Evolutionary conservation across 306 rosid genomes (phyloP).

Genomic region (Purshia tridentata): DNA sequence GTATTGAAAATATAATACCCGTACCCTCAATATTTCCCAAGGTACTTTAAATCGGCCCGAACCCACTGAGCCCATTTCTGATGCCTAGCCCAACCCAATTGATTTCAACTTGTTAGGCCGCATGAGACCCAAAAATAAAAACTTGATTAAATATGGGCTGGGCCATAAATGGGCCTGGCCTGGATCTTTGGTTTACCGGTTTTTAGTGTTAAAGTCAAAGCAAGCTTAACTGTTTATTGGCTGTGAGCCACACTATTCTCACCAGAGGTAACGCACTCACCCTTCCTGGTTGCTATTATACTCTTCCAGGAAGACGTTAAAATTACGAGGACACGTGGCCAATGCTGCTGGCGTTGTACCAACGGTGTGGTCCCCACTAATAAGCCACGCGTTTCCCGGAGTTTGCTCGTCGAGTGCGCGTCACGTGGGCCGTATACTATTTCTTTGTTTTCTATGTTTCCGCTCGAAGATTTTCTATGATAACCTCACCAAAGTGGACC

Average conservation of each 20-base stretch:
- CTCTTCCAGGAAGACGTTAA: background rate
- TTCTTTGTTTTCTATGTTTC: slow-evolving; percentile 3
- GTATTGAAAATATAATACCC: too few species aligned
- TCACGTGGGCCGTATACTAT: slow-evolving; percentile 53
- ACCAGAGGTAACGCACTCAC: background rate
- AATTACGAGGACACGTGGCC: slow-evolving; percentile 45
- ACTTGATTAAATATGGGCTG: background rate
- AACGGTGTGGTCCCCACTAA: slow-evolving; percentile 46
- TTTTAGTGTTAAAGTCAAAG: background rate
- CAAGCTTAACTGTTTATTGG: background rate
- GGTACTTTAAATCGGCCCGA: too few species aligned
- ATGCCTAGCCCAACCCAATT: too few species aligned
- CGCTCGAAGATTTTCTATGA: background rate
- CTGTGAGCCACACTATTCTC: background rate
- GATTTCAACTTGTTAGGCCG: too few species aligned
- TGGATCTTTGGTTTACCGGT: background rate
- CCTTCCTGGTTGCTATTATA: background rate
- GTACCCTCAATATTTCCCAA: too few species aligned
- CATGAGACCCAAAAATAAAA: too few species aligned
- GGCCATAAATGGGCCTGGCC: background rate
- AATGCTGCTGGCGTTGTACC: slow-evolving; percentile 31
- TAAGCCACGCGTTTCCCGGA: slow-evolving; percentile 60
- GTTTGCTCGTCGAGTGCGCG: slow-evolving; percentile 53
- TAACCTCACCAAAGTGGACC: slow-evolving; percentile 23
- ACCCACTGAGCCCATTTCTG: too few species aligned